Percentiles rank a stretch among this genome's conserved stretches.
Conservation (phyloP, 306 rosid species). For the Cicer judaicum region DNA sequence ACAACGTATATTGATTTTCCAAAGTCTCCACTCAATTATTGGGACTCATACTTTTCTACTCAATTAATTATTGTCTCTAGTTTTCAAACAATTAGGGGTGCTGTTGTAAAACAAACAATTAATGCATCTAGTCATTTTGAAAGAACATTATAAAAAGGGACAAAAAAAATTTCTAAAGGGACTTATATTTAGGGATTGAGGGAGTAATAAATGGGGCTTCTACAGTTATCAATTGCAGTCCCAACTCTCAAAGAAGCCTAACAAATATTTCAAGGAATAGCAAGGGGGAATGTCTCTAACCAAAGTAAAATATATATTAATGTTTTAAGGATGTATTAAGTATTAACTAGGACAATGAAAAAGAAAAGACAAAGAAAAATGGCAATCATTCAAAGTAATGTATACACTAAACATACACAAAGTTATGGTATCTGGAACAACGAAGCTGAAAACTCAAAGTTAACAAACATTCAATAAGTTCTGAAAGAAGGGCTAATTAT, state of each 20-base stretch:
- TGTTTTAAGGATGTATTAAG: neutral
- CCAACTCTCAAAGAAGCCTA: neutral
- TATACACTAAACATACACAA: slow-evolving; percentile 9
- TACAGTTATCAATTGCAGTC: neutral
- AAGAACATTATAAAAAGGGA: neutral
- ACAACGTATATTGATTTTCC: neutral
- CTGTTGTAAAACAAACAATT: neutral
- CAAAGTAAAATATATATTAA: too few relatives aligned
- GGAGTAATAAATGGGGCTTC: neutral
- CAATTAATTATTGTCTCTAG: neutral
- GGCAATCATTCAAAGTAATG: neutral
- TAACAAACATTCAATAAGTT: slow-evolving; percentile 6
- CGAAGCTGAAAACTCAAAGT: neutral
- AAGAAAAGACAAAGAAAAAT: neutral
- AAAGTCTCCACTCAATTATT: neutral
- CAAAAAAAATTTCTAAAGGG: too few relatives aligned
- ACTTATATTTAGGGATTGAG: neutral
- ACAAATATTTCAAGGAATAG: slow-evolving; percentile 3
- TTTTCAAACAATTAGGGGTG: neutral
- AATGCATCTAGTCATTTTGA: neutral
- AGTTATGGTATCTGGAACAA: slow-evolving; percentile 13
- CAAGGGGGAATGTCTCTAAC: neutral
- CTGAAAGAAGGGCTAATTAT: neutral
- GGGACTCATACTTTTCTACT: neutral
- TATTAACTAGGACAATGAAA: neutral